A percentile compares a stretch with the other conserved stretches of the same genome.
These are phyloP conservation scores for Rhododendron henanense DNA, from an alignment of 148 eudicot genomes.

Conservation along the genomic window DNA sequence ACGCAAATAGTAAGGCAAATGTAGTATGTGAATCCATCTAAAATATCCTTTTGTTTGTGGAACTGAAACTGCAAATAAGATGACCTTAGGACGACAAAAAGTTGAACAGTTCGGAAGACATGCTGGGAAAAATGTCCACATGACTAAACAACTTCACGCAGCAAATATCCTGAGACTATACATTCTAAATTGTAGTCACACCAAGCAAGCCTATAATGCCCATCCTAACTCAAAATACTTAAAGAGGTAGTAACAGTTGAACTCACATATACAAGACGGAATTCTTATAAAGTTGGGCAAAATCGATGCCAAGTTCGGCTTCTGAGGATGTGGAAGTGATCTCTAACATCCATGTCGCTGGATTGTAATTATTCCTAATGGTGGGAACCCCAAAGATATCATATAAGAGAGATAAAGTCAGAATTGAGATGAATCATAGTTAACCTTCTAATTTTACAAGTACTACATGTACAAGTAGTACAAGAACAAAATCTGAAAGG, in stretches of 20 bases:
- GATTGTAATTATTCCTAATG: slow-evolving; percentile 64
- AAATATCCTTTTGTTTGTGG: not conserved
- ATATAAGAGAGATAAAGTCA: slow-evolving; percentile 22
- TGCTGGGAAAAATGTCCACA: not conserved
- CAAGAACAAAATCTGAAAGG: not conserved
- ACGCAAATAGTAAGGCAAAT: not conserved
- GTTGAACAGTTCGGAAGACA: not conserved
- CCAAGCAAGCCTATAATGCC: not conserved
- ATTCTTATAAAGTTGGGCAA: slow-evolving; percentile 46
- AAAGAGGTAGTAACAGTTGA: not conserved
- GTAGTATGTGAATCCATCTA: not conserved
- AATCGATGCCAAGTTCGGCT: slow-evolving; percentile 57
- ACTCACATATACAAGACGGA: slow-evolving; percentile 62
- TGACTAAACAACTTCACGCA: not conserved
- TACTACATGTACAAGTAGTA: not conserved
- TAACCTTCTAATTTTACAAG: not conserved
- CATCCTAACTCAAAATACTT: not conserved
- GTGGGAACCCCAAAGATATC: slow-evolving; percentile 57
- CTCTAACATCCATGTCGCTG: slow-evolving; percentile 93
- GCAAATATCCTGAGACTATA: not conserved
- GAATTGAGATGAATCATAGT: not conserved
- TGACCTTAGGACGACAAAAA: not conserved
- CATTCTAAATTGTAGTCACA: not conserved
- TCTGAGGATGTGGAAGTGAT: slow-evolving; percentile 75
- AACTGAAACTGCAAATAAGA: not conserved